Conservation (phyloP, 2,329 filamentous ascomycete genomes). For the Exophiala xenobiotica region DNA sequence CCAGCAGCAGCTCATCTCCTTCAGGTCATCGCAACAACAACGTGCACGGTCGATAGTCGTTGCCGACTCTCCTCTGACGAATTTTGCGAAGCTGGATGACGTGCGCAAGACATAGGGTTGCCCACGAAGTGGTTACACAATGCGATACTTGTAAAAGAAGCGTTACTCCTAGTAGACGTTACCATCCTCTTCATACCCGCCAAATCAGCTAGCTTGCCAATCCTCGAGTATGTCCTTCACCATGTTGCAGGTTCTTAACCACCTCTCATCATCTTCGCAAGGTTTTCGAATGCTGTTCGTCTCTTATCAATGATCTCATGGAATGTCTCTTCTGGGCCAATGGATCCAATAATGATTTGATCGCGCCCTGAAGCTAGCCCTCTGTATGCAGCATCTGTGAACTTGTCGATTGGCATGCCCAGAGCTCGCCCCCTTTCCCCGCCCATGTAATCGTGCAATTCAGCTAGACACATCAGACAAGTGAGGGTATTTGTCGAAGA, state of each 20-base stretch:
- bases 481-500: neutral
- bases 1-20: too few species aligned
- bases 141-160: too few species aligned
- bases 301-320: constrained; percentile 37
- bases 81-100: too few species aligned
- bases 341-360: constrained; percentile 41
- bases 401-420: constrained; percentile 51
- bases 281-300: constrained; percentile 20
- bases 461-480: constrained; percentile 37
- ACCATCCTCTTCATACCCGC: too few species aligned
- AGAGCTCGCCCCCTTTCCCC: constrained; percentile 42
- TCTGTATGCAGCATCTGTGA: constrained; percentile 47
- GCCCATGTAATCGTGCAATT: constrained; percentile 53
- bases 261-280: constrained; percentile 5
- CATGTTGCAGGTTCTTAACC: neutral
- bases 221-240: neutral
- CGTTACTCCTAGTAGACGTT: too few species aligned
- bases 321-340: constrained; percentile 31
- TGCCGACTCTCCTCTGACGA: too few species aligned
- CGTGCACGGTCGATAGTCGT: too few species aligned
- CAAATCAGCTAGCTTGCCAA: too few species aligned
- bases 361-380: constrained; percentile 44
- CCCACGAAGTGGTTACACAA: too few species aligned
- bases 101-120: too few species aligned
- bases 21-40: too few species aligned